Percentiles rank a stretch among this genome's conserved stretches.
phyloP scores from a whole-genome alignment of 306 rosid species.

The Begonia masoniana region DNA sequence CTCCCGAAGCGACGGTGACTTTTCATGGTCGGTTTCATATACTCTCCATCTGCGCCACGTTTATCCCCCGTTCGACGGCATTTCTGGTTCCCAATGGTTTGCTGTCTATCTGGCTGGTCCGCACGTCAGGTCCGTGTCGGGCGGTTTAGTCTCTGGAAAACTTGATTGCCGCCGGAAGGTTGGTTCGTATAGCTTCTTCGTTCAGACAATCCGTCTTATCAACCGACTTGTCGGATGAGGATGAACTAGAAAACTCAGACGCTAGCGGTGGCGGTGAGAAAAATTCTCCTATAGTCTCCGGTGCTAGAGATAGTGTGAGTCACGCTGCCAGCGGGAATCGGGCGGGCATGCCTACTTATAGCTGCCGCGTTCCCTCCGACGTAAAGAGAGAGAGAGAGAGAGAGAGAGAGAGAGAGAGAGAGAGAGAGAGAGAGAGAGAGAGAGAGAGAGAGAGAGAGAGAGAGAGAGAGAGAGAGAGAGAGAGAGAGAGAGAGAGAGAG shows the following conservation, averaged over 20 bases:
- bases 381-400: no score
- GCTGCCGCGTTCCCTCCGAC: slow-evolving; percentile 55
- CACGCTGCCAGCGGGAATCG: slow-evolving; percentile 11
- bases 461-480: no score
- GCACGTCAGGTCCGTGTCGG: slow-evolving; percentile 93
- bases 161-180: slow-evolving; percentile 56
- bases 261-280: slow-evolving; percentile 34
- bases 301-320: slow-evolving; percentile 2
- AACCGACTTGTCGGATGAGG: slow-evolving; percentile 56
- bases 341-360: slow-evolving; percentile 39
- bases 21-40: slow-evolving; percentile 91
- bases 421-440: no score
- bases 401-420: no score
- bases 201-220: slow-evolving; percentile 63
- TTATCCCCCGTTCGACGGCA: slow-evolving; percentile 25
- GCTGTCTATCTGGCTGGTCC: slow-evolving; percentile 85
- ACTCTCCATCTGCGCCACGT: slow-evolving; percentile 67
- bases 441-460: no score
- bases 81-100: no score
- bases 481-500: no score
- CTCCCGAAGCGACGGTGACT: slow-evolving; percentile 65
- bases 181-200: slow-evolving; percentile 54
- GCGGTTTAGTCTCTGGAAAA: slow-evolving; percentile 63
- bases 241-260: slow-evolving; percentile 22
- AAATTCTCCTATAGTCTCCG: slow-evolving; percentile 4